Evolutionary conservation across 768 basidiomycete genomes (phyloP).

Genomic region (Hypholoma fasciculare): DNA sequence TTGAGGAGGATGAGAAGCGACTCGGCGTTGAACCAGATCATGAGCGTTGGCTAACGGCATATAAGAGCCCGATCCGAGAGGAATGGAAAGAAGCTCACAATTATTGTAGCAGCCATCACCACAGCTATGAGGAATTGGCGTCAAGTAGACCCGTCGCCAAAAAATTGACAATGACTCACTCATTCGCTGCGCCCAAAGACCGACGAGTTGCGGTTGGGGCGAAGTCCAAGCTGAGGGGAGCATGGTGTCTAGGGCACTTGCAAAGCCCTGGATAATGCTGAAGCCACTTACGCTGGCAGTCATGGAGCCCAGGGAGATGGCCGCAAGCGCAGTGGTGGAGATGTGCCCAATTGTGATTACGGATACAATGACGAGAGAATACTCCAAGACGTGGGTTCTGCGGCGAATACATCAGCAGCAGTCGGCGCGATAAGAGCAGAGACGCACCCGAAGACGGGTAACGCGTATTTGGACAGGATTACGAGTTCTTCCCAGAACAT

Average conservation of each 20-base stretch:
- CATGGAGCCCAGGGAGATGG: slow-evolving; percentile 74
- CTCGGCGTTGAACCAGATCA: slow-evolving; percentile 86
- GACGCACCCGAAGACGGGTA: slow-evolving; percentile 72
- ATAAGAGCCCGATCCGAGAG: background rate
- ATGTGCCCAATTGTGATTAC: slow-evolving; percentile 90
- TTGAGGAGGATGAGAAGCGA: slow-evolving; percentile 68
- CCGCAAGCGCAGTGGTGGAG: slow-evolving; percentile 87
- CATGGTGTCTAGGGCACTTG: slow-evolving; percentile 88
- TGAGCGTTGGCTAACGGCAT: slow-evolving; percentile 44
- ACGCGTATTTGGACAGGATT: slow-evolving; percentile 61
- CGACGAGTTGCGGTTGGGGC: slow-evolving; percentile 77
- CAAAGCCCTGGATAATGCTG: slow-evolving; percentile 80
- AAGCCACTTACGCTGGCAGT: slow-evolving; percentile 74
- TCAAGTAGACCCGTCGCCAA: slow-evolving; percentile 3
- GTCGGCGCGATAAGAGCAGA: background rate
- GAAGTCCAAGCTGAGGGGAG: slow-evolving; percentile 97
- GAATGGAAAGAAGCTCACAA: slow-evolving; percentile 45
- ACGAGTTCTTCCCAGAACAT: slow-evolving; percentile 59
- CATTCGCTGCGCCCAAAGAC: slow-evolving; percentile 91
- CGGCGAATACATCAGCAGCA: slow-evolving; percentile 1
- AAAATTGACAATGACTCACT: slow-evolving; percentile 39
- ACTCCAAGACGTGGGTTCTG: slow-evolving; percentile 82
- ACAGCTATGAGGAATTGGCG: slow-evolving; percentile 43
- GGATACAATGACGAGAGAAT: slow-evolving; percentile 79
- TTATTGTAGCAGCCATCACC: slow-evolving; percentile 53